Evolutionary conservation across 2,329 filamentous ascomycete genomes (phyloP).

Genomic region (Alternaria triticina): DNA sequence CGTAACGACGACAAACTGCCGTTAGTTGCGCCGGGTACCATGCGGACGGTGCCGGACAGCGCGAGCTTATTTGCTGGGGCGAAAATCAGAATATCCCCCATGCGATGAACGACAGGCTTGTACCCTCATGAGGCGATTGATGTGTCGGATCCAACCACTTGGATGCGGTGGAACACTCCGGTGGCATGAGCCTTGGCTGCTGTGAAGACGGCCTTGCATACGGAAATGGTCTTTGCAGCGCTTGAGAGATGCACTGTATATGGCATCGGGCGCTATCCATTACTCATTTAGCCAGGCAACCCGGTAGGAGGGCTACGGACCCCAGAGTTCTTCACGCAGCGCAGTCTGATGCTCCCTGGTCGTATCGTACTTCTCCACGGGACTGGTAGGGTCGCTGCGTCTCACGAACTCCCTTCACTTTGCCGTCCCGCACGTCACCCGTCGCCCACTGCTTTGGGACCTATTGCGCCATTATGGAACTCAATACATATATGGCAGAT

Average conservation of each 20-base stretch:
- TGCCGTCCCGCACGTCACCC: not conserved
- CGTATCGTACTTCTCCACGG: not conserved
- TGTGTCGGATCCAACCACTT: not conserved
- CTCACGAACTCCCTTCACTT: not conserved
- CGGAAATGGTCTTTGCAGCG: not conserved
- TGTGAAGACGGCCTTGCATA: not conserved
- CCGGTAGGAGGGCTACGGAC: not conserved
- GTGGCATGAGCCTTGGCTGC: not conserved
- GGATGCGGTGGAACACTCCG: not conserved
- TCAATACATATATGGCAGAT: constrained; percentile 16
- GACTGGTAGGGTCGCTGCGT: not conserved
- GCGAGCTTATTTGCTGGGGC: constrained; percentile 16
- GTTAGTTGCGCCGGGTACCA: constrained; percentile 6
- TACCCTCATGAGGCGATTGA: not conserved
- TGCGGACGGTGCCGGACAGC: constrained; percentile 13
- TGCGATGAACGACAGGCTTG: not conserved
- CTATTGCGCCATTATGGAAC: constrained; percentile 12
- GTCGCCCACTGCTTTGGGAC: not conserved
- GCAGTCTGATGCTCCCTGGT: not conserved
- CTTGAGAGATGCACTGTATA: not conserved
- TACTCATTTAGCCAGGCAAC: not conserved
- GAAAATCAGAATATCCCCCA: not conserved
- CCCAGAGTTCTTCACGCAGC: not conserved
- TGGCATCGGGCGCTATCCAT: not conserved
- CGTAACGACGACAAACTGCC: constrained; percentile 9